Percentiles rank a stretch among this genome's conserved stretches.
Conservation (phyloP, 345 rosid genomes). For the Dimocarpus longan region DNA sequence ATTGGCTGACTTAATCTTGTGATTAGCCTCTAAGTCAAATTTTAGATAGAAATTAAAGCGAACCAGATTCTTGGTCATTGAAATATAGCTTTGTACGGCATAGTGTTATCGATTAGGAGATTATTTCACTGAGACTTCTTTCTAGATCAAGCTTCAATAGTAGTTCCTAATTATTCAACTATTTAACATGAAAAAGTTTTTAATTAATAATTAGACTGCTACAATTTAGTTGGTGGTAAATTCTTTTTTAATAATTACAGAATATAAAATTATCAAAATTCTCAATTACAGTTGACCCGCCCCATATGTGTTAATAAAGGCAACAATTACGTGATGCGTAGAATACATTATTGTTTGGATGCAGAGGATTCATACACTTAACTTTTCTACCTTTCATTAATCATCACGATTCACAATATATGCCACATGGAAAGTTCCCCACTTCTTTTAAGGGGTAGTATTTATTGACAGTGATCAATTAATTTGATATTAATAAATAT, state of each 20-base stretch:
- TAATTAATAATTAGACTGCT: too few species aligned
- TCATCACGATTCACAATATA: too few species aligned
- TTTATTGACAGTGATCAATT: too few species aligned
- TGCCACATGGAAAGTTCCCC: too few species aligned
- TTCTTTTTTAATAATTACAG: not conserved
- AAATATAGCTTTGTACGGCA: too few species aligned
- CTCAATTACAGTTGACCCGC: constrained; percentile 10
- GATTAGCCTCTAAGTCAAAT: not conserved
- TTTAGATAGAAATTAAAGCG: not conserved
- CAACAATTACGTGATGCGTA: not conserved
- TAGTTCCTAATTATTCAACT: too few species aligned
- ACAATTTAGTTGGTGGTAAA: not conserved
- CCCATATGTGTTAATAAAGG: not conserved
- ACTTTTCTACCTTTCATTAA: not conserved
- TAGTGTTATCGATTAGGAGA: too few species aligned
- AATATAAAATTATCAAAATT: not conserved
- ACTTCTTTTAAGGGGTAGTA: too few species aligned
- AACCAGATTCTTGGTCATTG: not conserved
- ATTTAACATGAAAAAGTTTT: too few species aligned
- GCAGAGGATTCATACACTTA: not conserved
- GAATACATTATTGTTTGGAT: not conserved
- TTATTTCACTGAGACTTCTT: too few species aligned
- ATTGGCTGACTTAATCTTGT: not conserved
- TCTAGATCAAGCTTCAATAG: too few species aligned
- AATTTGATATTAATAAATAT: too few species aligned